Conservation (phyloP, 2,329 filamentous ascomycete genomes). For the Coniosporium tulheliwenetii region DNA sequence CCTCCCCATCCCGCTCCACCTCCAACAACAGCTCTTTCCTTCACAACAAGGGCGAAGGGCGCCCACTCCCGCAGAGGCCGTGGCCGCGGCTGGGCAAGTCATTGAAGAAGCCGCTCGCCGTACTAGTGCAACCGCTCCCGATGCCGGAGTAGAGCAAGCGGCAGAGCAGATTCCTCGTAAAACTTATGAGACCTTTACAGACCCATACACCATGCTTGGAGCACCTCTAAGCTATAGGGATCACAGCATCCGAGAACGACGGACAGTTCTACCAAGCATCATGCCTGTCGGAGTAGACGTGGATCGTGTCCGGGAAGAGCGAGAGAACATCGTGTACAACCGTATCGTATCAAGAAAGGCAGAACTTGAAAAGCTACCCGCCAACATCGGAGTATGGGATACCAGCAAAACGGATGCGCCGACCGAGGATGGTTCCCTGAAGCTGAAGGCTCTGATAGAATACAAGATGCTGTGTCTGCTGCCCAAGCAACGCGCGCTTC, state of each 20-base stretch:
- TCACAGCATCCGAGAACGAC: conserved; percentile 59
- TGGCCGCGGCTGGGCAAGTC: conserved; percentile 30
- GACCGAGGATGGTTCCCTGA: conserved; percentile 65
- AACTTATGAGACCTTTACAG: conserved; percentile 58
- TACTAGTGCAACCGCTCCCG: conserved; percentile 23
- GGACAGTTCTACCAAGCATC: conserved; percentile 70
- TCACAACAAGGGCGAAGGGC: conserved; percentile 46
- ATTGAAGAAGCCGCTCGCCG: conserved; percentile 27
- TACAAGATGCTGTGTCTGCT: conserved; percentile 84
- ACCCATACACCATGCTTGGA: conserved; percentile 47
- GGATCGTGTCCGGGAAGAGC: conserved; percentile 70
- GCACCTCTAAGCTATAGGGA: conserved; percentile 61
- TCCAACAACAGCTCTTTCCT: conserved; percentile 73
- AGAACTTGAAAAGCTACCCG: conserved; percentile 70
- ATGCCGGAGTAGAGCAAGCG: conserved; percentile 20
- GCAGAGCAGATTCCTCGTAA: conserved; percentile 18
- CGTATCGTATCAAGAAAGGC: conserved; percentile 71
- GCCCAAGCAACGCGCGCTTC: conserved; percentile 71
- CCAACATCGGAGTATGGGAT: conserved; percentile 80
- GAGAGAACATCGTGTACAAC: conserved; percentile 80
- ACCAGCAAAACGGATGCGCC: conserved; percentile 50
- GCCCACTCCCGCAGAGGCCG: conserved; percentile 19
- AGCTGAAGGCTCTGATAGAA: conserved; percentile 83
- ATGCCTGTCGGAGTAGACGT: conserved; percentile 82
- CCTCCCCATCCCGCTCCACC: conserved; percentile 56